Evolutionary conservation across 192 early-diverging fungal genomes (phyloP).

Genomic region (Podila epigama): DNA sequence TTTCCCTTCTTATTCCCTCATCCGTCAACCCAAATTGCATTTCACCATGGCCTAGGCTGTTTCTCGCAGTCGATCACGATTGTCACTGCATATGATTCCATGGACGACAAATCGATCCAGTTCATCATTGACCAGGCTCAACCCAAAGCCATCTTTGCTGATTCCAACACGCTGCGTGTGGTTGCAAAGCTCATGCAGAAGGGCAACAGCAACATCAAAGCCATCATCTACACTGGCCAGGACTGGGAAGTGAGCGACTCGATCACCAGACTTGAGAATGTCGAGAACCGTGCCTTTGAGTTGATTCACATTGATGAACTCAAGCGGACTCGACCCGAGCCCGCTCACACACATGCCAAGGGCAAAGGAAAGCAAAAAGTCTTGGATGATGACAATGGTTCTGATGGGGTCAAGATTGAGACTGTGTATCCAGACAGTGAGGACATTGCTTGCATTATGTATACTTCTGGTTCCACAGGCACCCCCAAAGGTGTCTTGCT

Average conservation of each 20-base stretch:
- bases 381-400: background rate
- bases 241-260: slow-evolving; percentile 33
- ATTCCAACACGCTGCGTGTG: slow-evolving; percentile 28
- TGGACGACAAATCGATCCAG: slow-evolving; percentile 80
- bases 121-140: slow-evolving; percentile 53
- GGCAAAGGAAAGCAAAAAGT: slow-evolving; percentile 17
- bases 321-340: slow-evolving; percentile 48
- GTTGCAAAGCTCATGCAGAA: slow-evolving; percentile 39
- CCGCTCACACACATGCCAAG: background rate
- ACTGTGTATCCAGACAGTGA: slow-evolving; percentile 34
- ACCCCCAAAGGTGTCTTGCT: slow-evolving; percentile 79
- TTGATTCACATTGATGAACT: slow-evolving; percentile 64
- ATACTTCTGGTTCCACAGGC: slow-evolving; percentile 78
- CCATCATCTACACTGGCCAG: slow-evolving; percentile 69
- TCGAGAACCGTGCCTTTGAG: slow-evolving; percentile 19
- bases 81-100: slow-evolving; percentile 88
- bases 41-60: slow-evolving; percentile 36
- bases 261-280: slow-evolving; percentile 14
- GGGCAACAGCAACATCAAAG: slow-evolving; percentile 50
- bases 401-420: slow-evolving; percentile 2
- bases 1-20: too few species aligned
- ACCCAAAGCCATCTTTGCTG: slow-evolving; percentile 41
- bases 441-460: slow-evolving; percentile 73
- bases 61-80: slow-evolving; percentile 79
- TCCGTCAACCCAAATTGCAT: too few species aligned